Conservation (phyloP, 2,329 filamentous ascomycete genomes). For the Penicillium sp. region DNA sequence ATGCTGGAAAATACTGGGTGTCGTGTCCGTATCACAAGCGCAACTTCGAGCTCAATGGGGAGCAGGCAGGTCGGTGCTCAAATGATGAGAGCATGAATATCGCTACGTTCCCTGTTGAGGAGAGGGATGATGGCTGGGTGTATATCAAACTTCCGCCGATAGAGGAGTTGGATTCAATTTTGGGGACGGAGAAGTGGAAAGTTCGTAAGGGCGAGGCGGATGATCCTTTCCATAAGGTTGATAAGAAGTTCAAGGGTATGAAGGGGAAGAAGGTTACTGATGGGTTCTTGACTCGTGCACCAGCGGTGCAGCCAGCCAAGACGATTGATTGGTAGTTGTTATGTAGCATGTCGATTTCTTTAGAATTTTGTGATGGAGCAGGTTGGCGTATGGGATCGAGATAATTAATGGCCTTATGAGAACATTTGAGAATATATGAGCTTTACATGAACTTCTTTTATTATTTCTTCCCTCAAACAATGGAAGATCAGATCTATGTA, state of each 20-base stretch:
- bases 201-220: conserved; percentile 68
- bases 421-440: background rate
- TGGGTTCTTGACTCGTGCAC: conserved; percentile 13
- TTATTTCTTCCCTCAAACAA: conserved; percentile 3
- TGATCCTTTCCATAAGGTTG: conserved; percentile 57
- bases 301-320: conserved; percentile 22
- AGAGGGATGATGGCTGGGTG: conserved; percentile 71
- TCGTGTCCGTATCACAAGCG: conserved; percentile 88
- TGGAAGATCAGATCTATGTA: conserved; percentile 13
- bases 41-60: conserved; percentile 74
- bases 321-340: conserved; percentile 37
- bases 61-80: conserved; percentile 66
- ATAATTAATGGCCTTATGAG: background rate
- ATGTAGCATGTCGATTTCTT: background rate
- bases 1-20: conserved; percentile 70
- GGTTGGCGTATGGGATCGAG: background rate
- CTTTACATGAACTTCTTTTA: background rate
- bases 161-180: conserved; percentile 73
- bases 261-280: conserved; percentile 53
- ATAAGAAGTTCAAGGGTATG: conserved; percentile 56
- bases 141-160: conserved; percentile 79
- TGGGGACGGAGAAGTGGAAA: conserved; percentile 77
- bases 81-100: conserved; percentile 76
- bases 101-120: conserved; percentile 76
- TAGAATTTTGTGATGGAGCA: background rate